Base-by-base conservation (phyloP, 2,329 filamentous ascomycete genomes). In the Colletotrichum ledebouriae region DNA sequence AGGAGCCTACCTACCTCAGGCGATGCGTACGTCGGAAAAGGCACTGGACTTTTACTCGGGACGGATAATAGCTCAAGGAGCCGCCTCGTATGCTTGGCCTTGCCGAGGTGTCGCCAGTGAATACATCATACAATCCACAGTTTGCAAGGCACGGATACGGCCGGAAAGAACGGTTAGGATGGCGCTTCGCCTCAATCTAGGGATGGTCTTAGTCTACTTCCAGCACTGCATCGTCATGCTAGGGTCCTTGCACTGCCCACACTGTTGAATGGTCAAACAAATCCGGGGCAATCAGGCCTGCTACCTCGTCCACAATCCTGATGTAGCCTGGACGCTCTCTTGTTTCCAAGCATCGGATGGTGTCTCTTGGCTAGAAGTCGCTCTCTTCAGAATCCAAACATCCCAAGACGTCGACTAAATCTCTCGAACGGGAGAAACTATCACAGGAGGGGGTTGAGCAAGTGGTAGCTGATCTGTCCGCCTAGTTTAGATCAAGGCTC, bases 121-220 rank as follows among this genome's bases (percentile, higher is more conserved):
- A 29, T 25, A 42, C 34, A 9, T 62, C 29, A 6, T 29, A 29
- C 17, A 39, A n/a, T 33, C 65, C n/a, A 34, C 59, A 44, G 46
- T 37, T 58, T 58, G 11, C 34, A 44, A 52, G 33, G 52, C 39
- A 53, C 42, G 22, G 13, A 12, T 39, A 46, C 46, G 39, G 47
- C 55, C 33, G 65, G 55, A 65, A 59, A 22, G 61, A 29, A 37
- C 55, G 47, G 60, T n/a, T 41, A 65, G 60, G 41, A 63, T 53
- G 47, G 52, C 44, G 60, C 60, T 55, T 68, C 61, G 65, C 65
- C 65, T 42, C 61, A 49, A 59, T 55, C 39, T 42, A 65, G 47
- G 47, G 41, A 68, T 59, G 65, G 53, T 59, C 55, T 59, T 55
- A 56, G 47, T 65, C 59, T 59, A 59, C 39, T 5, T 17, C 15